phyloP scores from a whole-genome alignment of 306 rosid species.

The Begonia loranthoides region DNA sequence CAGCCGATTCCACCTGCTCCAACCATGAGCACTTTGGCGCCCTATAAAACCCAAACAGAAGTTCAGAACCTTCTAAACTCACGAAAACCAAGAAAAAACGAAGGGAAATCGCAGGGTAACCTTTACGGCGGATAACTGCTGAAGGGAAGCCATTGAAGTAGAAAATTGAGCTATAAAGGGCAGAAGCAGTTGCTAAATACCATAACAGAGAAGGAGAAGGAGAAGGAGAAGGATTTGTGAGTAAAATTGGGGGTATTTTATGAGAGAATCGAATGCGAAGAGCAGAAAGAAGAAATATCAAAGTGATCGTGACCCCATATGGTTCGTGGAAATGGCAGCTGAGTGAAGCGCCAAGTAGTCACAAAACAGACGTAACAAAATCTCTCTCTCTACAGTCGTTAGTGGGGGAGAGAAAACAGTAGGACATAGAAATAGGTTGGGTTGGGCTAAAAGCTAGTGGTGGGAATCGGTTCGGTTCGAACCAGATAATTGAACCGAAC shows the following conservation, averaged over 20 bases:
- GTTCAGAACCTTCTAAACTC: neutral
- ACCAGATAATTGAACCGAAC: too few relatives aligned
- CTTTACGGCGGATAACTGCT: conserved; percentile 31
- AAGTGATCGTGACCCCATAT: neutral
- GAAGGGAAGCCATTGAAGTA: conserved; percentile 53
- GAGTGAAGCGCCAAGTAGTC: neutral
- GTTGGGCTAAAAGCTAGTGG: too few relatives aligned
- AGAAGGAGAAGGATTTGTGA: neutral
- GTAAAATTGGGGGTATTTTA: neutral
- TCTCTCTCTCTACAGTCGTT: neutral
- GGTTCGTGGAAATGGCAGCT: neutral
- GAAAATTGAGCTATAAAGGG: conserved; percentile 5
- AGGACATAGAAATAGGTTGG: too few relatives aligned
- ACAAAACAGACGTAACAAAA: too few relatives aligned
- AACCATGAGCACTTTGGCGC: conserved; percentile 88
- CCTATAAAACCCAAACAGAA: conserved; percentile 22
- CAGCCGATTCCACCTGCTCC: conserved; percentile 99
- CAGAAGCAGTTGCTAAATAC: conserved; percentile 7
- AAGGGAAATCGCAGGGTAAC: conserved; percentile 14
- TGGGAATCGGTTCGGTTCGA: too few relatives aligned
- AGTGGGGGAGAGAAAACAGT: too few relatives aligned
- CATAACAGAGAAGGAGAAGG: conserved; percentile 7
- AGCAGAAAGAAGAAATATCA: neutral
- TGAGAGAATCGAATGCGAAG: conserved; percentile 5
- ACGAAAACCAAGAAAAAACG: too few relatives aligned